phyloP scores from a whole-genome alignment of 169 alveolate genomes.

The Plasmodium vivax region DNA sequence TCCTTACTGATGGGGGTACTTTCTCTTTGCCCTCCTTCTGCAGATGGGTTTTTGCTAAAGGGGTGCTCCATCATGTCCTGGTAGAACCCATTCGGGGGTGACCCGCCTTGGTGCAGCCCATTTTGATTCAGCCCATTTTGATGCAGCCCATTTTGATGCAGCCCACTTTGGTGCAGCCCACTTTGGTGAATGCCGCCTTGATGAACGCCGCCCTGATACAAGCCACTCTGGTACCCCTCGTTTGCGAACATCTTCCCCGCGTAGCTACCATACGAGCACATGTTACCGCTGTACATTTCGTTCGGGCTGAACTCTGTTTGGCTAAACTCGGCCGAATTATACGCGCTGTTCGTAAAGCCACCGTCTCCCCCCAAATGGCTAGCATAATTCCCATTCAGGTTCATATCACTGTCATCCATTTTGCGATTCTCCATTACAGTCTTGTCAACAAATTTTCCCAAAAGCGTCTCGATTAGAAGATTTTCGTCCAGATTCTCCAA shows the following conservation, averaged over 20 bases:
- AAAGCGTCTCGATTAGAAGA: conserved; percentile 30
- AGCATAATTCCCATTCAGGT: conserved; percentile 6
- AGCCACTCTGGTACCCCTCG: conserved; percentile 3
- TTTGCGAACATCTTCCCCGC: not conserved
- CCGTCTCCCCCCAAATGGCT: not conserved
- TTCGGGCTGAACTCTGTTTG: not conserved
- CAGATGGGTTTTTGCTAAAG: not conserved
- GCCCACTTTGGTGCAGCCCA: not conserved
- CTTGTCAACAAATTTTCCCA: conserved; percentile 14
- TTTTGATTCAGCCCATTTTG: too few relatives aligned
- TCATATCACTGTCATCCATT: conserved; percentile 19
- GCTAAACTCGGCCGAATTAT: not conserved
- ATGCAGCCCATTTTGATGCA: not conserved
- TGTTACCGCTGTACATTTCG: not conserved
- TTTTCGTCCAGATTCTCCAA: conserved; percentile 38
- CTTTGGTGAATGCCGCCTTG: too few relatives aligned
- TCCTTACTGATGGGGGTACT: conserved; percentile 5
- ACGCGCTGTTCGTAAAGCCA: not conserved
- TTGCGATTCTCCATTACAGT: conserved; percentile 18
- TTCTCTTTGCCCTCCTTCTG: not conserved
- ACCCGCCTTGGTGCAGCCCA: conserved; percentile 1
- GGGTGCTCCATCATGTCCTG: conserved; percentile 6
- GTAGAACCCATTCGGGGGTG: not conserved
- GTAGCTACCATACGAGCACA: conserved; percentile 4
- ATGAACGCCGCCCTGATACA: not conserved